A percentile compares a stretch with the other conserved stretches of the same genome.
Conservation (phyloP, 2,329 filamentous ascomycete species). For the Emmonsiellopsis sp. region DNA sequence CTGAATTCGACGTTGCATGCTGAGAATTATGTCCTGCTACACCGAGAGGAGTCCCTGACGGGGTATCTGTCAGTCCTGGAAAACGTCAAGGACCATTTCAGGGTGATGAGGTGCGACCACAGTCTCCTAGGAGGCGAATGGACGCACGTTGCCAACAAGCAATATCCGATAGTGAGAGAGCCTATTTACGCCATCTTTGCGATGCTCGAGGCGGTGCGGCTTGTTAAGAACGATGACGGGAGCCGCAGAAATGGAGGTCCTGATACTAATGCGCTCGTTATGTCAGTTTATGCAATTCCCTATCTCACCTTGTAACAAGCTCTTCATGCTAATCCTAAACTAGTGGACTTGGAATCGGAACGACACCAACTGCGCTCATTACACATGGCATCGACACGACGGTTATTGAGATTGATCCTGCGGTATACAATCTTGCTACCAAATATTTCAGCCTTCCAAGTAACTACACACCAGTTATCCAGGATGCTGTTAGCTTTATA, state of each 20-base stretch:
- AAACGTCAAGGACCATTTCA: conserved; percentile 58
- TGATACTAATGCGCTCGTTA: conserved; percentile 71
- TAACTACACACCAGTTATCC: conserved; percentile 70
- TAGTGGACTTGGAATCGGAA: conserved; percentile 85
- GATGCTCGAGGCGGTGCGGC: conserved; percentile 82
- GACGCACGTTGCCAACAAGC: conserved; percentile 46
- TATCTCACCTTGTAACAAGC: conserved; percentile 6
- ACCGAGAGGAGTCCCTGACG: conserved; percentile 74
- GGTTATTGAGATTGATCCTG: conserved; percentile 87
- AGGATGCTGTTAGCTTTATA: conserved; percentile 69
- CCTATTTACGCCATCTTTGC: conserved; percentile 95
- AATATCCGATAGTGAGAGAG: conserved; percentile 55
- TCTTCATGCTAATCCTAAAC: conserved; percentile 11
- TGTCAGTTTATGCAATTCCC: conserved; percentile 48
- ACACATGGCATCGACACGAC: conserved; percentile 85
- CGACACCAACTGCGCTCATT: conserved; percentile 76
- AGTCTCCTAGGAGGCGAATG: conserved; percentile 90
- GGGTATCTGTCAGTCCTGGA: conserved; percentile 90
- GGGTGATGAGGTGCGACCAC: conserved; percentile 85
- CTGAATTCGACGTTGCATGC: conserved; percentile 58
- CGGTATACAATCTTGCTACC: conserved; percentile 71
- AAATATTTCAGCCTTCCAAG: conserved; percentile 72
- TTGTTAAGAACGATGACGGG: conserved; percentile 52
- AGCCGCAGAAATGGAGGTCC: conserved; percentile 39
- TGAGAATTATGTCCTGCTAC: conserved; percentile 65